Base-by-base conservation (phyloP, 495 filamentous ascomycete genomes). In the Penicillium longicatenatum region DNA sequence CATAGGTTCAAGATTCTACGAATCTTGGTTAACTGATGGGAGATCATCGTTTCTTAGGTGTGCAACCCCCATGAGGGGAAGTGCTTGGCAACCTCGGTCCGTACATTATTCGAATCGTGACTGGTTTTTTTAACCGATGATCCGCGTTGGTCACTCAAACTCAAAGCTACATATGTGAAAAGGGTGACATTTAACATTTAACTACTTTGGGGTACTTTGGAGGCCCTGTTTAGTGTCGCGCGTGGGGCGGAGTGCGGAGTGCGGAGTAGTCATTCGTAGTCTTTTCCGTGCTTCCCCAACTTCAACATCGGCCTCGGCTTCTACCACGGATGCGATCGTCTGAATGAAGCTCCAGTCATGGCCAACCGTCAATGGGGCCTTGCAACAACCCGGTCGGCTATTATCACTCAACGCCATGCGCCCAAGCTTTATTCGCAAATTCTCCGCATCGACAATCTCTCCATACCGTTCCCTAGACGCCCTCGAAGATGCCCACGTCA, bases 401-500 rank as follows among this genome's bases (percentile, higher is more conserved):
- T 26, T 6, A 4, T 26, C 26, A 0, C 26, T 6, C 7, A 26
- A 4, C 26, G 0, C 7, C 26, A 5, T 31, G 21, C 46, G 35
- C 45, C 22, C 54, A 33, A 41, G n/a, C 22, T 16, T 31, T 11
- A 14, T 7, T 41, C 48, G 37, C 22, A 22, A n/a, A 20, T 67
- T 67, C 26, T 61, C 79, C 12, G 65, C 53, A 10, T 57, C 57
- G n/a, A n/a, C 53, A 31, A 21, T 30, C 33, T 33, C 44, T 39
- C 50, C 48, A 37, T 75, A 73, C 59, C 57, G 55, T 16, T 50
- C 67, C n/a, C 68, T 76, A 17, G 55, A 63, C 2, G 65, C 76
- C 20, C 68, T 76, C 44, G 22, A 61, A 29, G 52, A 73, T 61
- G 57, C 43, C 51, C 53, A 52, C 53, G 60, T 83, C 50, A 63